Evolutionary conservation across 352 stramenopile genomes (phyloP), one percentile per base, ranked within the genome.

Genomic region (Globisporangium perplexum): DNA sequence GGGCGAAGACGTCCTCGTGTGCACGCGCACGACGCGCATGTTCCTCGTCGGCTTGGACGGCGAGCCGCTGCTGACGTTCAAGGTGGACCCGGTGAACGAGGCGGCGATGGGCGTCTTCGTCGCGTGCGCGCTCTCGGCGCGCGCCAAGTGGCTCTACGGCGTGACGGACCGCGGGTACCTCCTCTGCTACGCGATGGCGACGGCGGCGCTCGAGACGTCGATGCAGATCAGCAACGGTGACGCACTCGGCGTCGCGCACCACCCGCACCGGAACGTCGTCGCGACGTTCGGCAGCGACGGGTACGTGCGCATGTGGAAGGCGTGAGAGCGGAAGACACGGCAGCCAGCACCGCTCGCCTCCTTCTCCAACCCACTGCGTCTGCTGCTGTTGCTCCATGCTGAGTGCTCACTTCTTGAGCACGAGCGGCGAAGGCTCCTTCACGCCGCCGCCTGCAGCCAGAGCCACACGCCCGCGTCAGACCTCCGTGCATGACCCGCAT

Each of bases 241-340:
- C 18, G 67, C 86, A 2, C 79, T 94, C 22, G 89, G 89, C 7
- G 61, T 97, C 22, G 68, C 68, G 12, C 88, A 96, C 58, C 89
- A 97, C 48, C 89, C 89, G 4, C 78, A 96, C 54, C 75, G 86
- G 47, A 97, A 97, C 59, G 56, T 97, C 26, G 46, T 97, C 33
- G 89, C 87, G 35, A 96, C 89, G 1, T 96, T 92, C 57, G 82
- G 82, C 22, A 92, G 70, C 28, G 89, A 97, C 42, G 72, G 81
- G 65, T 92, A 92, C 47, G 70, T 94, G 18, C 68, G 83, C 46
- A 50, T 94, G 47, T 94, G 83, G 83, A 89, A 90, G 59, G 79
- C 77, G 26, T 93, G 55, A 85, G 8, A 10, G 26, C 15, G 12
- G 15, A 28, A 24, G 24, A n/a, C n/a, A n/a, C n/a, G n/a, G n/a